Evolutionary conservation across 345 rosid genomes (phyloP).

Genomic region (Camelina sativa): DNA sequence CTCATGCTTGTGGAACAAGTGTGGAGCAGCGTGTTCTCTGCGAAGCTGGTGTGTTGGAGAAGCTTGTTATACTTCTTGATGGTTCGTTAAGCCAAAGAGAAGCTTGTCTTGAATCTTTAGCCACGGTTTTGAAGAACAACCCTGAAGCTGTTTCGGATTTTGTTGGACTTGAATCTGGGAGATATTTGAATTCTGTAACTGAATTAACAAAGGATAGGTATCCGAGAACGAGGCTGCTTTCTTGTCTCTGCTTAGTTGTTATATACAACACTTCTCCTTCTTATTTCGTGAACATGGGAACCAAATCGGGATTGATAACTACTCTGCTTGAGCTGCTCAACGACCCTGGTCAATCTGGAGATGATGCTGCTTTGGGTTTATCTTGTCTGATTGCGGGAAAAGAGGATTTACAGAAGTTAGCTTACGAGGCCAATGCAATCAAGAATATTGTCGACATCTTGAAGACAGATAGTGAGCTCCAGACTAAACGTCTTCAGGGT

Average conservation of each 20-base stretch:
- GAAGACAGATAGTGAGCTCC: conserved; percentile 48
- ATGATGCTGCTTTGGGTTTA: conserved; percentile 78
- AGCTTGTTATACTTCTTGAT: conserved; percentile 67
- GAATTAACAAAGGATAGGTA: conserved; percentile 67
- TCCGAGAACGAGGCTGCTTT: conserved; percentile 76
- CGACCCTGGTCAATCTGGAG: conserved; percentile 83
- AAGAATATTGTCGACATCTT: conserved; percentile 58
- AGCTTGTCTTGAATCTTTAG: conserved; percentile 80
- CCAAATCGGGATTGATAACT: conserved; percentile 58
- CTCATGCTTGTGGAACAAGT: conserved; percentile 70
- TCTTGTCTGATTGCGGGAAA: conserved; percentile 62
- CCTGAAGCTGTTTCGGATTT: conserved; percentile 59
- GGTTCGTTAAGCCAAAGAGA: conserved; percentile 79
- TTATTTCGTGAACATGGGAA: conserved; percentile 61
- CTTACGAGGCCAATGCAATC: conserved; percentile 72
- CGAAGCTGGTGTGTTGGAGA: conserved; percentile 70
- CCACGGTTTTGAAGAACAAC: conserved; percentile 64
- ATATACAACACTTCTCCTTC: conserved; percentile 64
- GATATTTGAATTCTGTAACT: conserved; percentile 55
- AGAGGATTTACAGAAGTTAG: conserved; percentile 83
- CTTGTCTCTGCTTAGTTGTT: conserved; percentile 76
- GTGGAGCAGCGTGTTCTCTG: conserved; percentile 67
- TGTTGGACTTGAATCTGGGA: conserved; percentile 62
- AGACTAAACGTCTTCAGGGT: conserved; percentile 68
- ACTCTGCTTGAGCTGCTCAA: conserved; percentile 85